Conservation (phyloP, 129 eudicot genomes). For the Sambucus nigra region DNA sequence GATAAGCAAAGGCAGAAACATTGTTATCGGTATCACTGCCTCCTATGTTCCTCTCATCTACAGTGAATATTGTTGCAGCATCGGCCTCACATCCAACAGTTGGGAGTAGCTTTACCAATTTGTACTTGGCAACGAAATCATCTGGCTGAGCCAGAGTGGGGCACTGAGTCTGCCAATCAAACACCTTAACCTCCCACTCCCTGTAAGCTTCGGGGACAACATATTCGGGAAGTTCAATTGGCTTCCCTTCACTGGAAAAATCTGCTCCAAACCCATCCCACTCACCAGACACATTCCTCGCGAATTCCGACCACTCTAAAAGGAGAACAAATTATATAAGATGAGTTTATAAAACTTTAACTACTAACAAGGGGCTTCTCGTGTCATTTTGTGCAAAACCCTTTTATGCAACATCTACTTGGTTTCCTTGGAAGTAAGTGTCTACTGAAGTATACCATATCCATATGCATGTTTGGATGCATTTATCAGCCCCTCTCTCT, state of each 20-base stretch:
- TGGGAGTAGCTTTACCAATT: slow-evolving; percentile 66
- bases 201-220: slow-evolving; percentile 82
- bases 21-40: slow-evolving; percentile 24
- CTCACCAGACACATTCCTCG: slow-evolving; percentile 70
- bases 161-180: slow-evolving; percentile 98
- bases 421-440: no score
- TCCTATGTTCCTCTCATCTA: slow-evolving; percentile 46
- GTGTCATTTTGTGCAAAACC: neutral
- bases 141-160: slow-evolving; percentile 67
- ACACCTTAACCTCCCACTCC: slow-evolving; percentile 90
- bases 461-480: no score
- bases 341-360: neutral
- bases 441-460: no score
- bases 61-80: slow-evolving; percentile 62
- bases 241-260: slow-evolving; percentile 56
- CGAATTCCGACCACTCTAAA: slow-evolving; percentile 55
- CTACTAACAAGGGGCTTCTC: neutral
- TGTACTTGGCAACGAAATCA: slow-evolving; percentile 34
- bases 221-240: slow-evolving; percentile 76
- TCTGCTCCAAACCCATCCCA: slow-evolving; percentile 99
- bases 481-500: no score
- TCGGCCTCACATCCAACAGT: slow-evolving; percentile 98
- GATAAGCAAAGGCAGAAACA: slow-evolving; percentile 57
- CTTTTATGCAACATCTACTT: no score
- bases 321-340: neutral